These are phyloP conservation scores for Phytopythium sindhum DNA, from an alignment of 352 stramenopile species.

Conservation along the genomic window DNA sequence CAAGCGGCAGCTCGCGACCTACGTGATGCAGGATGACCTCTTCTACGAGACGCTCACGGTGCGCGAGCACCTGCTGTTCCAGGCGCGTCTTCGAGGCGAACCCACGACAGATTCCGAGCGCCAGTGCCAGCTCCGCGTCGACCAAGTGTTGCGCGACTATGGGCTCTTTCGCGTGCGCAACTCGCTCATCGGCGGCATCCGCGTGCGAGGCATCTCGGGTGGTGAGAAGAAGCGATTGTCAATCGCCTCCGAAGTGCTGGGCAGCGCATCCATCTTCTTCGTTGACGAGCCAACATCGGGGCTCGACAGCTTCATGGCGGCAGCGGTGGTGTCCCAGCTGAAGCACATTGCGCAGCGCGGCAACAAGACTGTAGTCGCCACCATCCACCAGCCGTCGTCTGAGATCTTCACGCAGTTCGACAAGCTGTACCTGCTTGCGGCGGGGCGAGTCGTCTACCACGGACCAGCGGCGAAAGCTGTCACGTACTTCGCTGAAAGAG, in stretches of 20 bases:
- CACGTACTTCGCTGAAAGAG: constrained; percentile 32
- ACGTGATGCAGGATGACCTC: constrained; percentile 88
- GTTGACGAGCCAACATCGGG: constrained; percentile 78
- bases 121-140: constrained; percentile 24
- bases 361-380: constrained; percentile 72
- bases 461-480: constrained; percentile 29
- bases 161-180: constrained; percentile 35
- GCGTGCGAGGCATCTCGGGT: constrained; percentile 50
- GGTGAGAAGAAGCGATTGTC: constrained; percentile 80
- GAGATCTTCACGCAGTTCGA: constrained; percentile 42
- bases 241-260: constrained; percentile 75
- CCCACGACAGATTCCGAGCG: constrained; percentile 9
- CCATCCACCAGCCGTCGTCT: constrained; percentile 80
- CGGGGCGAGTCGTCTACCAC: constrained; percentile 37
- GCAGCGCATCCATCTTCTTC: constrained; percentile 66
- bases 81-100: constrained; percentile 70
- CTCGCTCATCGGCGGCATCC: constrained; percentile 39
- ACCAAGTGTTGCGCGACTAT: constrained; percentile 41
- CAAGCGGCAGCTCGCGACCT: constrained; percentile 28
- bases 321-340: constrained; percentile 34
- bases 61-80: constrained; percentile 83
- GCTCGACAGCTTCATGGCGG: constrained; percentile 47
- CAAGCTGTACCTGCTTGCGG: constrained; percentile 41
- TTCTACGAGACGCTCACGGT: constrained; percentile 87
- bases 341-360: constrained; percentile 62